Conservation (phyloP, 192 early-diverging fungal species). For the Cetraspora pellucida region DNA sequence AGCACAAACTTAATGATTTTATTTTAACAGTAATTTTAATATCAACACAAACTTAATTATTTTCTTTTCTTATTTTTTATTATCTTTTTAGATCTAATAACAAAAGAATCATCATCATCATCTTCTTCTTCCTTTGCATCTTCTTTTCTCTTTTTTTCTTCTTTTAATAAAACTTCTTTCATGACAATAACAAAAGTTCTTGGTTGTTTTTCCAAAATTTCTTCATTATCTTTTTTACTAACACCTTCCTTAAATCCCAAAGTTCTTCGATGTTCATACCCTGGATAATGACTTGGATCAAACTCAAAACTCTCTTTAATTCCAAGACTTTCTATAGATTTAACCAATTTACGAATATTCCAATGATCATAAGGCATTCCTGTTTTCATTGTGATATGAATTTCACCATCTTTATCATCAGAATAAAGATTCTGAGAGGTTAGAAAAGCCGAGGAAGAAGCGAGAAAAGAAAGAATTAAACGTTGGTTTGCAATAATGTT, state of each 20-base stretch:
- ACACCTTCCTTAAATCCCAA: constrained; percentile 89
- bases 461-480: constrained; percentile 66
- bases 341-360: constrained; percentile 81
- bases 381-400: constrained; percentile 85
- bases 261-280: constrained; percentile 91
- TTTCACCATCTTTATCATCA: constrained; percentile 57
- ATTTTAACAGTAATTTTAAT: no score
- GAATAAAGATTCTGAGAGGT: constrained; percentile 39
- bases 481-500: constrained; percentile 83
- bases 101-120: neutral
- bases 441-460: constrained; percentile 57
- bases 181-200: constrained; percentile 71
- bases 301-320: constrained; percentile 66
- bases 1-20: no score
- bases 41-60: no score
- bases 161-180: neutral
- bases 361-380: constrained; percentile 86
- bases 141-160: neutral
- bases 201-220: constrained; percentile 68
- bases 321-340: constrained; percentile 58
- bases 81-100: no score
- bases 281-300: constrained; percentile 67
- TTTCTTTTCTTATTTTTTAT: no score
- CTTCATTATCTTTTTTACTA: constrained; percentile 74
- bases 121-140: neutral